These are phyloP conservation scores for Misopates orontium DNA, from an alignment of 257 asterid genomes.

Conservation along the genomic window DNA sequence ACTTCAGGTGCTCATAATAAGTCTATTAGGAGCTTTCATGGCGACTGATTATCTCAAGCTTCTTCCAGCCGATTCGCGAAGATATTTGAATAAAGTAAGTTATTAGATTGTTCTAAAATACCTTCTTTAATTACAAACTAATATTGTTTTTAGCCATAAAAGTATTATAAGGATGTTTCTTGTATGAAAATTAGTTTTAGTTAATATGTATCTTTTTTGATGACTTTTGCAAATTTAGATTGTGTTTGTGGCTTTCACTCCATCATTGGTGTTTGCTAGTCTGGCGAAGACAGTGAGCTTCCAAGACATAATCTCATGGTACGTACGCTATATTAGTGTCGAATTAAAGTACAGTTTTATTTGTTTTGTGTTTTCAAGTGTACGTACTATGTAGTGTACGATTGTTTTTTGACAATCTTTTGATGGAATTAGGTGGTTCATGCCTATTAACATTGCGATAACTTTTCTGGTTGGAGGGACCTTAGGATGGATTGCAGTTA, in stretches of 20 bases:
- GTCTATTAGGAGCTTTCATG: constrained; percentile 77
- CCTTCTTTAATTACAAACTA: not conserved
- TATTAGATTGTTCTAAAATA: not conserved
- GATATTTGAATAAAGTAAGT: constrained; percentile 61
- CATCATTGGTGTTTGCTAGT: constrained; percentile 26
- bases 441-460: constrained; percentile 78
- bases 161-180: too few relatives aligned
- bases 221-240: constrained; percentile 12
- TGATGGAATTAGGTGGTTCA: constrained; percentile 70
- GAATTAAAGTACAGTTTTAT: too few relatives aligned
- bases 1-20: constrained; percentile 61
- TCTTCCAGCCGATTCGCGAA: constrained; percentile 63
- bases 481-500: constrained; percentile 76
- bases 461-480: constrained; percentile 76
- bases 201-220: not conserved
- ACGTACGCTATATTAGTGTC: not conserved
- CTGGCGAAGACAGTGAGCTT: constrained; percentile 26
- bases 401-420: not conserved
- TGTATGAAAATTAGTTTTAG: too few relatives aligned
- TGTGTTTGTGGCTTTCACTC: constrained; percentile 28
- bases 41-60: constrained; percentile 72
- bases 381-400: too few relatives aligned
- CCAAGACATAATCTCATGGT: constrained; percentile 30
- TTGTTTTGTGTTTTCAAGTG: too few relatives aligned
- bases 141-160: too few relatives aligned